Evolutionary conservation across 2,329 filamentous ascomycete species (phyloP), one percentile per base, ranked within the genome.

Genomic region (Penicillium sp.): DNA sequence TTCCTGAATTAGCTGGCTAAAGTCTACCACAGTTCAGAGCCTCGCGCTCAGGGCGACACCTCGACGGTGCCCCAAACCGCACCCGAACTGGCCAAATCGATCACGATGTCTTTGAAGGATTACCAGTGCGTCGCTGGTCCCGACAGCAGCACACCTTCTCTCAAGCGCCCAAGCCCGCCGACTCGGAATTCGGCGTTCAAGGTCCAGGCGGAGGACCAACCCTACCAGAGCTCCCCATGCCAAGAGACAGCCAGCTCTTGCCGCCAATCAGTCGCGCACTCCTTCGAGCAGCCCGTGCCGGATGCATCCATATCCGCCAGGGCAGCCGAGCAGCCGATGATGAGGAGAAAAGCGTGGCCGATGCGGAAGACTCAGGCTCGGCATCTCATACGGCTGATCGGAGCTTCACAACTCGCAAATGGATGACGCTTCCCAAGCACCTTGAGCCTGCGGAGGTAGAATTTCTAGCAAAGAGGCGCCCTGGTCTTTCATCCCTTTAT

Each of bases 41-140:
- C 46, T 81, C 82, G 57, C 82, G 83, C 61, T 81, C 82, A 21
- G 83, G 82, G 60, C 83, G 84, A 59, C 81, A 85, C 64, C 82
- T 82, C 57, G 82, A 84, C 60, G 78, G 77, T 41, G 62, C 61
- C 43, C 62, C 71, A 46, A 73, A 73, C 54, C 73, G 77, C 47
- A 75, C 71, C 50, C 71, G 77, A 63, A 73, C 71, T 31, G 76
- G 75, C 43, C 82, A 84, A 64, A 78, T 82, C 53, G 86, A 89
- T 63, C 85, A 88, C 71, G 87, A 89, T 78, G 80, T 87, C 50
- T 82, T 85, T 50, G 80, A 84, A 82, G 91, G 92, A 59, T 83
- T 97, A 12, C 93, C 93, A 17, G 89, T 97, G 57, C 89, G 92
- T 69, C 91, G 96, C 83, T 97, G 92, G 89, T 87, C 90, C 56